A percentile compares a stretch with the other conserved stretches of the same genome.
Conservation (phyloP, 2,329 filamentous ascomycete genomes). For the Dactylellina parvicollis region DNA sequence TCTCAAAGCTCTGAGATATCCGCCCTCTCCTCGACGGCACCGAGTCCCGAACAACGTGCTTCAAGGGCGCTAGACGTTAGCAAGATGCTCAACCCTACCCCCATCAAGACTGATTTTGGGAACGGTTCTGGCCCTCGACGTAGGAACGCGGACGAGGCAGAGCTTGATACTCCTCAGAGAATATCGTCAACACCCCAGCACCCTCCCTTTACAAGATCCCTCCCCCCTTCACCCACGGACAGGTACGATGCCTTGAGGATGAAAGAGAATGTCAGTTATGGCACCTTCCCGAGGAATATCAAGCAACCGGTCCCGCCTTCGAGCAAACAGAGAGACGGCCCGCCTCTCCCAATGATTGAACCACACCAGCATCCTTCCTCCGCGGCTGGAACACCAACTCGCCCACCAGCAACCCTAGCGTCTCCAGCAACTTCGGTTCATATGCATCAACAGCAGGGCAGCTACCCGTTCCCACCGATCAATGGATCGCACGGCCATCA, state of each 20-base stretch:
- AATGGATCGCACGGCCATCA: constrained; percentile 34
- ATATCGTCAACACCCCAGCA: constrained; percentile 53
- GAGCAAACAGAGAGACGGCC: constrained; percentile 45
- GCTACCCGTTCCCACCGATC: constrained; percentile 48
- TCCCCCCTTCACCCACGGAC: constrained; percentile 52
- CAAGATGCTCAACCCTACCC: constrained; percentile 58
- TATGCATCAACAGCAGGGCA: constrained; percentile 22
- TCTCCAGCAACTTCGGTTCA: constrained; percentile 25
- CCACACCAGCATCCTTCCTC: constrained; percentile 33
- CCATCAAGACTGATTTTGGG: constrained; percentile 54
- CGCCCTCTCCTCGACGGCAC: constrained; percentile 53
- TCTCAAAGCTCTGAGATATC: constrained; percentile 54
- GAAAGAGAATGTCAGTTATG: constrained; percentile 29
- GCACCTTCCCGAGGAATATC: constrained; percentile 37
- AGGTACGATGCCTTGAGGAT: constrained; percentile 39
- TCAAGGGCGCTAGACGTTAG: constrained; percentile 56
- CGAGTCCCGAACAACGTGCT: constrained; percentile 56
- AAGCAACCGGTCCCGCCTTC: constrained; percentile 50
- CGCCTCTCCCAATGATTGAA: constrained; percentile 50
- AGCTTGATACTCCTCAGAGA: constrained; percentile 51
- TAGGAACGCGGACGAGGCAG: constrained; percentile 46
- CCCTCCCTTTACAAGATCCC: constrained; percentile 48
- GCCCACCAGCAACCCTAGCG: constrained; percentile 25
- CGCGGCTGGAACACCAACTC: constrained; percentile 37
- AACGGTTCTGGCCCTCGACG: constrained; percentile 49